Evolutionary conservation across 306 rosid species (phyloP).

Genomic region (Quercus robur): DNA sequence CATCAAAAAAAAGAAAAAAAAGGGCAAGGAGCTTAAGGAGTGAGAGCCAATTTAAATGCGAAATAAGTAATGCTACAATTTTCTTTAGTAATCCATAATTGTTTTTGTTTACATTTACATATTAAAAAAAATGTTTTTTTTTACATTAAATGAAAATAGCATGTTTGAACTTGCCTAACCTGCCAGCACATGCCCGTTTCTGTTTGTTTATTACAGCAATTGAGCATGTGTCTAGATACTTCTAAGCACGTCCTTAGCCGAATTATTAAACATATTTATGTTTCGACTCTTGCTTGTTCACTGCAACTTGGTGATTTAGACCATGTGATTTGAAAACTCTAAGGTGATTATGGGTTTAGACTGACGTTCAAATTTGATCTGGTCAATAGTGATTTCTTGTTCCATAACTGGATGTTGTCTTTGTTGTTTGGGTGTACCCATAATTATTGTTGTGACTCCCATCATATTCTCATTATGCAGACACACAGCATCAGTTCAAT

Average conservation of each 20-base stretch:
- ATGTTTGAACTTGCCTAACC: too few relatives aligned
- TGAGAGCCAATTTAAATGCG: too few relatives aligned
- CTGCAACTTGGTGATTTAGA: neutral
- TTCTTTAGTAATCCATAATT: too few relatives aligned
- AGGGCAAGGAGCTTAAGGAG: too few relatives aligned
- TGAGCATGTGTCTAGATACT: neutral
- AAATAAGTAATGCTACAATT: too few relatives aligned
- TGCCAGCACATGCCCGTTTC: too few relatives aligned
- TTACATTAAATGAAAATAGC: too few relatives aligned
- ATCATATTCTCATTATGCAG: constrained; percentile 43
- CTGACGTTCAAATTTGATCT: neutral
- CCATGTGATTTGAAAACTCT: neutral
- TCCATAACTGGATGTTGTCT: neutral
- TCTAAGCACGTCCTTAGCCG: neutral
- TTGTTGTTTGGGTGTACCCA: neutral
- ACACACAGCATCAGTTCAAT: constrained; percentile 88
- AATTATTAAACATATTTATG: neutral
- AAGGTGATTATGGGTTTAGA: neutral
- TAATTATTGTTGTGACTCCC: constrained; percentile 22
- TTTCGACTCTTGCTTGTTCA: neutral
- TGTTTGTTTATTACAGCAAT: neutral
- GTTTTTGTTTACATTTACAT: too few relatives aligned
- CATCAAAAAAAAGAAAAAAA: too few relatives aligned
- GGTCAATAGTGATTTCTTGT: neutral
- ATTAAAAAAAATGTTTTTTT: too few relatives aligned